Conservation (phyloP, 2,329 filamentous ascomycete genomes). For the Zymoseptoria ardabiliae region DNA sequence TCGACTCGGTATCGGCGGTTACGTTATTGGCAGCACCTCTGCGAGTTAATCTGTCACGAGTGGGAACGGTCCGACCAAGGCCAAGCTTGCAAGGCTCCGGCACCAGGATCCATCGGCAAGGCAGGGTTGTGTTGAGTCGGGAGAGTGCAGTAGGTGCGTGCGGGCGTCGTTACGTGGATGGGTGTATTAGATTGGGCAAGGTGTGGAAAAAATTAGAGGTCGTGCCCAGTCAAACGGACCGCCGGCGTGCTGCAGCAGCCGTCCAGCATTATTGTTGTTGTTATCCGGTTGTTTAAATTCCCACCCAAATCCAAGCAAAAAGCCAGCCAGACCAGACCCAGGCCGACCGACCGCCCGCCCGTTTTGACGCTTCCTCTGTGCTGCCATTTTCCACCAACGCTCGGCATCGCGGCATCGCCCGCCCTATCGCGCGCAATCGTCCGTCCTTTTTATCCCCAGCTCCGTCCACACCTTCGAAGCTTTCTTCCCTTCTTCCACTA, state of each 20-base stretch:
- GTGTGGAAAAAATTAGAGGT: not conserved
- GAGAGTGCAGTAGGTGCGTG: not conserved
- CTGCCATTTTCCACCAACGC: constrained; percentile 9
- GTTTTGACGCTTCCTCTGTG: not conserved
- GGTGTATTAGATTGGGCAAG: not conserved
- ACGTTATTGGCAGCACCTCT: constrained; percentile 15
- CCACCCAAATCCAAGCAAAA: not conserved
- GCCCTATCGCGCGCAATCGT: constrained; percentile 8
- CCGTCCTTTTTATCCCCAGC: constrained; percentile 10
- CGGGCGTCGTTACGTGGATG: not conserved
- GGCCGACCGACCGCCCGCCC: not conserved
- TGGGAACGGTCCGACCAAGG: constrained; percentile 16
- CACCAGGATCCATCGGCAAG: not conserved
- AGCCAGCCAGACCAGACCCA: not conserved
- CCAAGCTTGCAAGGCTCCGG: constrained; percentile 2
- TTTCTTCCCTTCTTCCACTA: constrained; percentile 8
- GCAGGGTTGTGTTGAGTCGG: not conserved
- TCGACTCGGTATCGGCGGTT: constrained; percentile 10
- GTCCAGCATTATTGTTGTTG: not conserved
- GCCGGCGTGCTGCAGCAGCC: not conserved
- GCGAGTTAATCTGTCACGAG: not conserved
- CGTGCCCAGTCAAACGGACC: not conserved
- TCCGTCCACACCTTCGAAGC: constrained; percentile 5
- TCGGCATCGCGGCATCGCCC: constrained; percentile 16
- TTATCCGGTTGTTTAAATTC: not conserved